These are phyloP conservation scores for Vigna angularis DNA, from an alignment of 306 rosid genomes.

Conservation along the genomic window DNA sequence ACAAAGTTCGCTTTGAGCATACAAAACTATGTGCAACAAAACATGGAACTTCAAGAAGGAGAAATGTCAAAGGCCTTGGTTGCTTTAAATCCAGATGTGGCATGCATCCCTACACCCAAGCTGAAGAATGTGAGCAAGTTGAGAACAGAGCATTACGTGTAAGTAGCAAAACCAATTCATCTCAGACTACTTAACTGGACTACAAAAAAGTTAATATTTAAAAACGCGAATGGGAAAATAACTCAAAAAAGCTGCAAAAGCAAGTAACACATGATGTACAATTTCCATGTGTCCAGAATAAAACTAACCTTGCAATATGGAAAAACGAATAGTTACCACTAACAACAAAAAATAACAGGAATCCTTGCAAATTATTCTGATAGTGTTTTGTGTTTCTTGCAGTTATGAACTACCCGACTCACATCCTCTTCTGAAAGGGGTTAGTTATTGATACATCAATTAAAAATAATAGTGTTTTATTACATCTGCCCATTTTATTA, in stretches of 20 bases:
- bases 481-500: slow-evolving; percentile 18
- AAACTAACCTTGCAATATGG: neutral
- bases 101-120: slow-evolving; percentile 73
- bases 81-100: slow-evolving; percentile 71
- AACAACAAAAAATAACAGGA: neutral
- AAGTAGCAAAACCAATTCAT: slow-evolving; percentile 50
- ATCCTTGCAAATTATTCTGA: slow-evolving; percentile 30
- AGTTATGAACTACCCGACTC: slow-evolving; percentile 92
- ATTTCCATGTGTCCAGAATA: neutral
- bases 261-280: no score
- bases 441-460: slow-evolving; percentile 46
- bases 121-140: slow-evolving; percentile 79
- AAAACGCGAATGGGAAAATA: neutral
- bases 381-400: slow-evolving; percentile 53
- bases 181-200: slow-evolving; percentile 34
- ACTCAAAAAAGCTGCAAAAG: neutral
- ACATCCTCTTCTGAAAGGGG: slow-evolving; percentile 84
- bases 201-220: neutral
- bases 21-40: slow-evolving; percentile 67
- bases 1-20: slow-evolving; percentile 72
- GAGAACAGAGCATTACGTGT: slow-evolving; percentile 94
- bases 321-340: neutral
- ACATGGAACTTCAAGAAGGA: slow-evolving; percentile 78
- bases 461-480: neutral
- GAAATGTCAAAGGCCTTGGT: slow-evolving; percentile 88